phyloP scores from a whole-genome alignment of 1,139 yeast species.

The Nadsonia commutata region DNA sequence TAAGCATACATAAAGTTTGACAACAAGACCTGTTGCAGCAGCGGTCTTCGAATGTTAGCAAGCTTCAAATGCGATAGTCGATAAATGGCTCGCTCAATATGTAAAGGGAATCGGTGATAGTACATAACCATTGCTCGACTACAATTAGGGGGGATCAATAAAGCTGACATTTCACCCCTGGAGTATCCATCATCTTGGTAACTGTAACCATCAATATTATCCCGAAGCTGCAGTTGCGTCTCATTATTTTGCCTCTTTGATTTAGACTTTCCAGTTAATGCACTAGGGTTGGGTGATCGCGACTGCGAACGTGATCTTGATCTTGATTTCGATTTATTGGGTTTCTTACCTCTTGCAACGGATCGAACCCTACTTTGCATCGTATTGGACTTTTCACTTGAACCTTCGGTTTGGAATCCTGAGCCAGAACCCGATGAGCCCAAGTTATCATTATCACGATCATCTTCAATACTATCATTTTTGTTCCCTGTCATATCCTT shows the following conservation, averaged over 20 bases:
- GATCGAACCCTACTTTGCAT: background rate
- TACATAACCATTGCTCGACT: slow-evolving; percentile 21
- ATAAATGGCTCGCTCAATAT: slow-evolving; percentile 90
- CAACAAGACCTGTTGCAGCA: slow-evolving; percentile 79
- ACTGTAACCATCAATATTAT: background rate
- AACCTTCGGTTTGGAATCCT: background rate
- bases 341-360: background rate
- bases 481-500: background rate
- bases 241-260: background rate
- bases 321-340: background rate
- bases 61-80: slow-evolving; percentile 80
- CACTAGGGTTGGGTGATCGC: background rate
- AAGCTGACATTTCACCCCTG: slow-evolving; percentile 1
- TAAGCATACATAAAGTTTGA: slow-evolving; percentile 97
- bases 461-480: background rate
- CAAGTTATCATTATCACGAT: background rate
- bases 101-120: slow-evolving; percentile 65
- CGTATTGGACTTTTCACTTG: background rate
- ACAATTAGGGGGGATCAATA: slow-evolving; percentile 3
- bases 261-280: background rate
- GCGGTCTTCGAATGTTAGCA: slow-evolving; percentile 84
- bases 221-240: background rate
- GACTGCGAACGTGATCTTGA: background rate
- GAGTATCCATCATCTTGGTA: background rate
- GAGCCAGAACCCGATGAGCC: background rate